Conservation (phyloP, 1,139 yeast genomes). For the Pichia sp. region DNA sequence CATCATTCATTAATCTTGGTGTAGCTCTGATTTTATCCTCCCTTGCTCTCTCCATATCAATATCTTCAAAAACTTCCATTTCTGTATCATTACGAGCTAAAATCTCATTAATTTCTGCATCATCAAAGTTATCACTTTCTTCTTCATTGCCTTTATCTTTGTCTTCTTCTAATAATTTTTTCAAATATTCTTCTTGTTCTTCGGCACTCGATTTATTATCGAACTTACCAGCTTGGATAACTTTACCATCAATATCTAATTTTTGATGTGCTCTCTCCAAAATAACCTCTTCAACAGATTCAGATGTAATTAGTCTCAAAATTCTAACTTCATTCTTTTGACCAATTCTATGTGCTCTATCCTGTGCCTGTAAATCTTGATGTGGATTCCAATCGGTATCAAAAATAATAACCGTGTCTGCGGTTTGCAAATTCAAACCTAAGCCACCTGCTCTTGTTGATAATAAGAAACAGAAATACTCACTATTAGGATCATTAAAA, state of each 20-base stretch:
- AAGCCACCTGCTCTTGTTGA: slow-evolving; percentile 90
- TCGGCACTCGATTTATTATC: slow-evolving; percentile 78
- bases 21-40: slow-evolving; percentile 13
- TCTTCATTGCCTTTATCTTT: slow-evolving; percentile 48
- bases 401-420: slow-evolving; percentile 80
- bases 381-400: slow-evolving; percentile 93
- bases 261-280: slow-evolving; percentile 78
- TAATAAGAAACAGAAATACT: slow-evolving; percentile 67
- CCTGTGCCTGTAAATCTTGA: slow-evolving; percentile 88
- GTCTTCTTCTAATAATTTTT: slow-evolving; percentile 65
- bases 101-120: slow-evolving; percentile 67
- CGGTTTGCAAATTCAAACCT: slow-evolving; percentile 79
- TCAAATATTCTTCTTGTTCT: slow-evolving; percentile 72
- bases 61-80: slow-evolving; percentile 42
- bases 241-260: slow-evolving; percentile 80
- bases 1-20: slow-evolving; percentile 50
- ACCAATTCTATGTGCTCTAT: slow-evolving; percentile 86
- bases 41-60: slow-evolving; percentile 54
- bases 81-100: slow-evolving; percentile 64
- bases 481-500: slow-evolving; percentile 68
- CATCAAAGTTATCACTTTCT: slow-evolving; percentile 53
- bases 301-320: slow-evolving; percentile 70
- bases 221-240: slow-evolving; percentile 82
- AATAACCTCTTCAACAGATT: slow-evolving; percentile 78
- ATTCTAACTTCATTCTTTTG: slow-evolving; percentile 83